Evolutionary conservation across 768 basidiomycete species (phyloP).

Genomic region (Candolleomyces aberdarensis): DNA sequence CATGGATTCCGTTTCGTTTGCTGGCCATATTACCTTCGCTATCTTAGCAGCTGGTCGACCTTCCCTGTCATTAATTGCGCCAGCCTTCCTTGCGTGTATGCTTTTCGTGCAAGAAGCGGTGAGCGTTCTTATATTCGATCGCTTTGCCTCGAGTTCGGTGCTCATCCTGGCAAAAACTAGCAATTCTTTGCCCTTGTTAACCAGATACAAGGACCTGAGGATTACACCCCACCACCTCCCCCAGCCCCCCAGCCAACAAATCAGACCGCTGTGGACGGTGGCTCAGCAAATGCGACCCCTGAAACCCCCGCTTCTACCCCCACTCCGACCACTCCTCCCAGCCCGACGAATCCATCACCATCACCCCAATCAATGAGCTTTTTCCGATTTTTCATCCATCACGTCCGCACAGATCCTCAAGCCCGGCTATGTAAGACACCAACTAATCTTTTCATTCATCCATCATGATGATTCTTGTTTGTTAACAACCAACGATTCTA

Average conservation of each 20-base stretch:
- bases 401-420: conserved; percentile 67
- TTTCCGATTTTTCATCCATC: conserved; percentile 51
- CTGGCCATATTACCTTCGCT: conserved; percentile 85
- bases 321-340: conserved; percentile 2
- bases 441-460: background rate
- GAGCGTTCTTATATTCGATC: conserved; percentile 22
- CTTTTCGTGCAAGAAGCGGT: conserved; percentile 84
- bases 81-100: conserved; percentile 79
- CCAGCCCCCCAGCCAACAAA: conserved; percentile 12
- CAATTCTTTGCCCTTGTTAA: conserved; percentile 82
- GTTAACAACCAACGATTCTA: conserved; percentile 19
- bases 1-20: conserved; percentile 82
- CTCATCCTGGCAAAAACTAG: conserved; percentile 33
- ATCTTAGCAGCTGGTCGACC: conserved; percentile 81
- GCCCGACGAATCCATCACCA: conserved; percentile 15
- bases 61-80: conserved; percentile 77
- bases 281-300: conserved; percentile 14
- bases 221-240: conserved; percentile 32
- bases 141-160: background rate
- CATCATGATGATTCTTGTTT: conserved; percentile 4
- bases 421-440: conserved; percentile 60
- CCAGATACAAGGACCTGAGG: conserved; percentile 81
- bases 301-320: conserved; percentile 9
- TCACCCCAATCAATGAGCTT: conserved; percentile 30
- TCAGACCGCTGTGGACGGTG: too few species aligned